Conservation (phyloP, 345 rosid genomes). For the Eucalyptus sp. region DNA sequence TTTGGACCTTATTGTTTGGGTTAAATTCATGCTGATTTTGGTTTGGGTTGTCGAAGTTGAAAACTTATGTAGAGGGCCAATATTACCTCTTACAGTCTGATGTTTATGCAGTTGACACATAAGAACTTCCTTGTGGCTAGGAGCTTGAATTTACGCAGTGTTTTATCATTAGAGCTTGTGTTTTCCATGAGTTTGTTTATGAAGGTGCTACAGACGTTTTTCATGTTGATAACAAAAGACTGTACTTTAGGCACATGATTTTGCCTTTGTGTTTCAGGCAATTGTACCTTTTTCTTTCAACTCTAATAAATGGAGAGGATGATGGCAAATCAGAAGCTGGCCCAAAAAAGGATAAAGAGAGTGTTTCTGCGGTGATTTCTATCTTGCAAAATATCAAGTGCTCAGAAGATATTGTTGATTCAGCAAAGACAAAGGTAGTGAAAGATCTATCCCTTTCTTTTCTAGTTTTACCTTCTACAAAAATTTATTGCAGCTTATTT, state of each 20-base stretch:
- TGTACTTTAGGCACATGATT: background rate
- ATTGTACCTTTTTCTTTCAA: slow-evolving; percentile 48
- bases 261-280: slow-evolving; percentile 40
- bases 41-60: background rate
- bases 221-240: background rate
- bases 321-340: slow-evolving; percentile 58
- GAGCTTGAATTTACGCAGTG: background rate
- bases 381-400: slow-evolving; percentile 50
- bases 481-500: background rate
- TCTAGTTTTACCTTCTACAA: background rate
- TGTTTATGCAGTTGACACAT: background rate
- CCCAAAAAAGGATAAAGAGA: slow-evolving; percentile 50
- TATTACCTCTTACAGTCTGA: background rate
- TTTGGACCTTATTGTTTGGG: background rate
- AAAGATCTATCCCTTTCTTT: background rate
- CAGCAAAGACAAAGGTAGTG: slow-evolving; percentile 67
- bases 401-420: slow-evolving; percentile 69
- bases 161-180: background rate
- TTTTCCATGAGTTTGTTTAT: background rate
- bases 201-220: background rate
- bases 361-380: slow-evolving; percentile 26
- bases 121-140: background rate
- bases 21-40: background rate
- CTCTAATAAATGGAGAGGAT: slow-evolving; percentile 74
- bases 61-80: background rate